phyloP scores from a whole-genome alignment of 2,329 filamentous ascomycete genomes.

The Ramularia collo-cygni region DNA sequence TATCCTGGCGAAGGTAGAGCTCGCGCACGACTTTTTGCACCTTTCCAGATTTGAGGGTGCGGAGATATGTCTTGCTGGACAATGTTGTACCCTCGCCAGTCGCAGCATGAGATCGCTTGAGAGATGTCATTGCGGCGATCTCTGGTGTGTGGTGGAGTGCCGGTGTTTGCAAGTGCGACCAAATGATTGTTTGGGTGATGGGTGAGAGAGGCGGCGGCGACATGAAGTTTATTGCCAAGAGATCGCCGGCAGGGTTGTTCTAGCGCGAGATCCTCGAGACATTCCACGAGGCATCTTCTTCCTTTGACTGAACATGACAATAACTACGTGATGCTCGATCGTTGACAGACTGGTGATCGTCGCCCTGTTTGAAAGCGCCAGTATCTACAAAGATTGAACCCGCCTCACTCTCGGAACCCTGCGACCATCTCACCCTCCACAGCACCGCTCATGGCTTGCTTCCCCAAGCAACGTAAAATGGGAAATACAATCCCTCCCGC shows the following conservation, averaged over 20 bases:
- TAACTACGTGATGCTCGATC: too few species aligned
- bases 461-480: conserved; percentile 1
- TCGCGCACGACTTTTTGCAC: conserved; percentile 98
- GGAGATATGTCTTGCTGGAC: conserved; percentile 91
- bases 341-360: too few species aligned
- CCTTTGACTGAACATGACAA: too few species aligned
- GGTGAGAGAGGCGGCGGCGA: neutral
- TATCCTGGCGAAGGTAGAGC: conserved; percentile 91
- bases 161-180: too few species aligned
- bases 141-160: neutral
- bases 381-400: too few species aligned
- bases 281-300: too few species aligned
- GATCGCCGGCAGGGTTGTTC: neutral
- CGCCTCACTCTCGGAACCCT: neutral
- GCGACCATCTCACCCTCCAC: conserved; percentile 3
- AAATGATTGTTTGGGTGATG: neutral
- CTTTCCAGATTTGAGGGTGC: conserved; percentile 91
- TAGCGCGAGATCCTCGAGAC: too few species aligned
- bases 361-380: too few species aligned
- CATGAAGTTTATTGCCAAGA: neutral
- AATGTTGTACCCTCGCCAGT: conserved; percentile 59
- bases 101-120: conserved; percentile 51
- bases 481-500: neutral
- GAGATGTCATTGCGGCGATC: conserved; percentile 48
- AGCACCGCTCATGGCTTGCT: conserved; percentile 4